These are phyloP conservation scores for Trypanosoma theileri DNA, from an alignment of 208 protist genomes.

Conservation along the genomic window DNA sequence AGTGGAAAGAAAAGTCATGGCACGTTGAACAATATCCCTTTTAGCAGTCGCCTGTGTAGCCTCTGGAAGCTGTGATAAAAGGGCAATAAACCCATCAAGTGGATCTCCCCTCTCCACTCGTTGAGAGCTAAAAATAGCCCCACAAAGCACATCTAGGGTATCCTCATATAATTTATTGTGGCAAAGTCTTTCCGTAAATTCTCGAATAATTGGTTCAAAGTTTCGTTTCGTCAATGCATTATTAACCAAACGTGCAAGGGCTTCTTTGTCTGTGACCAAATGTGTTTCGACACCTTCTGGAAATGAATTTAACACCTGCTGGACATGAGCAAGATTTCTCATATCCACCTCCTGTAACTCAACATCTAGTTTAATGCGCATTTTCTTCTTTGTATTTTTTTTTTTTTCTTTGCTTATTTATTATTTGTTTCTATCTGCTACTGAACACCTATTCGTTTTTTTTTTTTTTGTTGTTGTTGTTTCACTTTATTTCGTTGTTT, in stretches of 20 bases:
- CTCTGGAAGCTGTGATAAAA: slow-evolving; percentile 62
- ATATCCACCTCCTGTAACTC: slow-evolving; percentile 72
- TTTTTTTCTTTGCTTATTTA: not conserved
- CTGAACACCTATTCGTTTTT: too few species aligned
- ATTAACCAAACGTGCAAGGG: slow-evolving; percentile 51
- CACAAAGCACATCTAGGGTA: slow-evolving; percentile 68
- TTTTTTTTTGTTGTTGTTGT: too few species aligned
- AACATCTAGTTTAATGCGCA: slow-evolving; percentile 82
- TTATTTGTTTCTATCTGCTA: not conserved
- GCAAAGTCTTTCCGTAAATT: slow-evolving; percentile 60
- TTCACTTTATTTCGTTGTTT: too few species aligned
- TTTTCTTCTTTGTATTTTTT: slow-evolving; percentile 17
- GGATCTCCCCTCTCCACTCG: slow-evolving; percentile 57
- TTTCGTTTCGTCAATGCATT: slow-evolving; percentile 49
- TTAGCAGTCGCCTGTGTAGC: slow-evolving; percentile 39
- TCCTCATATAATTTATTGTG: slow-evolving; percentile 47
- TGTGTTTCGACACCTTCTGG: slow-evolving; percentile 41
- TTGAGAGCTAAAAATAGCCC: slow-evolving; percentile 62
- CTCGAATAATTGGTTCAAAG: slow-evolving; percentile 53
- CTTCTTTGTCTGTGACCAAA: slow-evolving; percentile 64
- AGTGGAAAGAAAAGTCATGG: slow-evolving; percentile 66
- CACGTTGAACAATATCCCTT: slow-evolving; percentile 65
- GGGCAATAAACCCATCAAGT: slow-evolving; percentile 60
- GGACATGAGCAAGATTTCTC: slow-evolving; percentile 39
- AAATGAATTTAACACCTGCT: slow-evolving; percentile 54